Evolutionary conservation across 176 grass and related monocot genomes (phyloP), one percentile per base, ranked within the genome.

Genomic region (Hsuehochloa calcarea): DNA sequence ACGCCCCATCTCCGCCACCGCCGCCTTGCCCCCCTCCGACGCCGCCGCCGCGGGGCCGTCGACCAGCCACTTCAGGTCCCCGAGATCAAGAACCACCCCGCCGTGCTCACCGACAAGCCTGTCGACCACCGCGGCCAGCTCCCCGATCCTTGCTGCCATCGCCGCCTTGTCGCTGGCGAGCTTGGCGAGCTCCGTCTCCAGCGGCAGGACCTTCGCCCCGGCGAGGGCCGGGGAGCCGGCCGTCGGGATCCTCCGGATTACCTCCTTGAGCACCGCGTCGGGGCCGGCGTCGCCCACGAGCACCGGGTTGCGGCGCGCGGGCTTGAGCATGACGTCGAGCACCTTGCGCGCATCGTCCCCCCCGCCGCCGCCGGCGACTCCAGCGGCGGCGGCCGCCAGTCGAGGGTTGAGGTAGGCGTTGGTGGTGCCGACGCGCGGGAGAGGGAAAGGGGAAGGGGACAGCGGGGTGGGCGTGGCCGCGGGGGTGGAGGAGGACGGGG

Each of bases 1-100:
- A 14, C 79, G 88, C 14, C 81, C 84, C 90, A 99, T 96, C 86
- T 92, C 97, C 1, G 81, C 76, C 40, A 99, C 92, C 5, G 82
- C 90, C 11, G 88, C 87, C 74, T 86, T 94, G 47, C 58, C 88
- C 17, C 54, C 82, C 31, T 98, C 96, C 6, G 89, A 89, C 45
- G 84, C n/a, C 16, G 58, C 55, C 41, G 79, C 44, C 17, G 78
- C 34, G 25, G 73, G 74, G 14, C 82, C 80, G 16, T 94, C 89
- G 7, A 97, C 80, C 3, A 97, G 75, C 92, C 94, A 97, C 82
- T 88, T 92, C 52, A 97, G 79, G 82, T 99, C 92, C 4, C 93
- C 96, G 22, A 98, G 83, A 87, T 98, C 77, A 75, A 98, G 86
- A 29, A 98, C 81, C 22, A 98, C 86, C 46, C 76, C 83, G 16